Percentiles rank a stretch among this genome's conserved stretches.
Conservation (phyloP, 1,284 basidiomycete genomes). For the Boletus calvinii region DNA sequence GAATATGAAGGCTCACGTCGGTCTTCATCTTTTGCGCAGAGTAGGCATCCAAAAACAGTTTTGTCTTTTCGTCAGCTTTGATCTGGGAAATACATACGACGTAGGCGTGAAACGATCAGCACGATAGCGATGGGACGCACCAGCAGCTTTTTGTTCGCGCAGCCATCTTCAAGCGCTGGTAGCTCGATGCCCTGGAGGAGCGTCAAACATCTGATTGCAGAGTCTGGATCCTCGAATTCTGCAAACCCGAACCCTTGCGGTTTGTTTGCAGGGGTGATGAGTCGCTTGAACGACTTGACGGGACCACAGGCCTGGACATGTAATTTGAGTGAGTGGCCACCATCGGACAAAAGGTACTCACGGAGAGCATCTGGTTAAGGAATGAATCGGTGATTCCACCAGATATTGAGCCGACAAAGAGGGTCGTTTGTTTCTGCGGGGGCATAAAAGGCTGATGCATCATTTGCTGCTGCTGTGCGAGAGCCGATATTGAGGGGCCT, state of each 20-base stretch:
- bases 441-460: conserved; percentile 56
- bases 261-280: conserved; percentile 86
- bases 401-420: conserved; percentile 95
- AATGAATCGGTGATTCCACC: conserved; percentile 85
- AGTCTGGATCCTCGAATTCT: conserved; percentile 87
- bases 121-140: conserved; percentile 49
- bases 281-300: conserved; percentile 84
- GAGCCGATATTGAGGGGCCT: conserved; percentile 82
- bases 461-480: conserved; percentile 78
- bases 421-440: conserved; percentile 60
- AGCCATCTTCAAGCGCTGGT: conserved; percentile 82
- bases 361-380: conserved; percentile 74
- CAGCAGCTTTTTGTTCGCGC: conserved; percentile 82
- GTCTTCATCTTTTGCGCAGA: conserved; percentile 75
- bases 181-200: conserved; percentile 85
- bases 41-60: conserved; percentile 82
- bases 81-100: conserved; percentile 48
- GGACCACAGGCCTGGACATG: conserved; percentile 79
- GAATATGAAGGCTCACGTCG: conserved; percentile 49
- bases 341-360: conserved; percentile 40
- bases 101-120: conserved; percentile 39
- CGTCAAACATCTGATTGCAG: conserved; percentile 77
- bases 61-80: conserved; percentile 93
- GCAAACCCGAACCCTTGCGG: conserved; percentile 96
- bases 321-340: neutral